A percentile compares a stretch with the other conserved stretches of the same genome.
Evolutionary conservation across 805 yeast genomes (phyloP).

Genomic region (Ogataea parapolymorpha): DNA sequence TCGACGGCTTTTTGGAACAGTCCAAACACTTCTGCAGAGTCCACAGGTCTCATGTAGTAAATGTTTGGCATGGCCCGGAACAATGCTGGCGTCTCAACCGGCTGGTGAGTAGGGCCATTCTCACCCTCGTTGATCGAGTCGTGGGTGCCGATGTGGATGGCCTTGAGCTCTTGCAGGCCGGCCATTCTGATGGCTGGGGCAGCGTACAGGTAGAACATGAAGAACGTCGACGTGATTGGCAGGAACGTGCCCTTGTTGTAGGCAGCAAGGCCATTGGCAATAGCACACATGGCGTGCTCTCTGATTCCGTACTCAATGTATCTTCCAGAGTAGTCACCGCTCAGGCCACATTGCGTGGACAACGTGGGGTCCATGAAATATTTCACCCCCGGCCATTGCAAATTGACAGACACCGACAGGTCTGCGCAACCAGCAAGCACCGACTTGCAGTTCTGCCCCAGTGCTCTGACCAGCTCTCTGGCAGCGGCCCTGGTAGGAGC

Average conservation of each 20-base stretch:
- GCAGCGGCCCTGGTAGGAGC: slow-evolving; percentile 94
- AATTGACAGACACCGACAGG: slow-evolving; percentile 85
- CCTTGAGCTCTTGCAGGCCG: slow-evolving; percentile 78
- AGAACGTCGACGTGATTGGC: slow-evolving; percentile 50
- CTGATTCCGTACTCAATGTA: slow-evolving; percentile 97
- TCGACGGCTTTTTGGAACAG: slow-evolving; percentile 67
- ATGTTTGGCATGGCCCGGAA: slow-evolving; percentile 76
- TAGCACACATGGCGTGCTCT: slow-evolving; percentile 99
- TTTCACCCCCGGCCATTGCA: slow-evolving; percentile 78
- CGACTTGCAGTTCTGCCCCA: slow-evolving; percentile 58
- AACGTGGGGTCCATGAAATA: slow-evolving; percentile 90
- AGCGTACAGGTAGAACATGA: slow-evolving; percentile 85
- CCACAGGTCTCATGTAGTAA: slow-evolving; percentile 90
- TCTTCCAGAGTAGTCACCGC: slow-evolving; percentile 85
- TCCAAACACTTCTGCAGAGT: slow-evolving; percentile 84
- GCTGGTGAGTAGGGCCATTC: slow-evolving; percentile 93
- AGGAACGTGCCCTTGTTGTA: slow-evolving; percentile 88
- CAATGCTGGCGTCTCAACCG: slow-evolving; percentile 73
- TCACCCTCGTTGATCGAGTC: slow-evolving; percentile 90
- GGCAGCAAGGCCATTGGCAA: slow-evolving; percentile 94
- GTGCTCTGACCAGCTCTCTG: slow-evolving; percentile 67
- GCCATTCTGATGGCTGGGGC: slow-evolving; percentile 86
- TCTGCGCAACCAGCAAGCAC: slow-evolving; percentile 97
- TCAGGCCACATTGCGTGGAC: slow-evolving; percentile 40
- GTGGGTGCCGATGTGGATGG: slow-evolving; percentile 85